Base-by-base conservation (phyloP, 1,284 basidiomycete genomes). In the Acaromyces ingoldii region DNA sequence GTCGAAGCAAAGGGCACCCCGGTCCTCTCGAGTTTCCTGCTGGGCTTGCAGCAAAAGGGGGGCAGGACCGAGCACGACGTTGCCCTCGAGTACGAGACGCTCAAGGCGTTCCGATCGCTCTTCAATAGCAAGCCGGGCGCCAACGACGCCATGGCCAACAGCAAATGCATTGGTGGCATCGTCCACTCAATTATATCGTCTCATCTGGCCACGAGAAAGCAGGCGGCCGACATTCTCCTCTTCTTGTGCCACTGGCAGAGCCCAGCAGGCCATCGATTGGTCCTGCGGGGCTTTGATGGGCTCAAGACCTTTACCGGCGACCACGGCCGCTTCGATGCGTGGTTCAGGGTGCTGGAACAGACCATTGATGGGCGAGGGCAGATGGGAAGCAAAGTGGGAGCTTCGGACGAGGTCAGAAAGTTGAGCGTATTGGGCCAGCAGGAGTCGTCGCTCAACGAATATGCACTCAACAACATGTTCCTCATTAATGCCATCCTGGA, bases 361-460 rank as follows among this genome's bases (percentile, higher is more conserved):
- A 84, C 84, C 4, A 81, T 97, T 11, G 82, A 84, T 40, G 91
- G 91, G 1, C 80, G 91, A 55, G 93, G 95, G 1, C 87, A 85
- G 75, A 93, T 97, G 90, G 93, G 93, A 1, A 93, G 88, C 71
- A 77, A 88, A 43, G 93, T 98, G 6, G 93, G 95, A 2, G 89
- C 90, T 7, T 92, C 90, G 63, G 88, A 92, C 30, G 89, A 95
- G 59, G 82, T 93, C 54, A 84, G 82, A 70, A 84, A 67, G 54
- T 58, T 75, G 29, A 67, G 64, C 51, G 46, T 71, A n/a, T 58
- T 62, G 17, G 64, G 65, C 37, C 76, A 91, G 55, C 86, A 86
- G 60, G 90, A 92, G 53, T 92, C 90, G 65, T 85, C 86, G 70
- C 87, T 92, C 65, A 74, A 85, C 79, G 53, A 56, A 37, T 68